Percentiles rank a stretch among this genome's conserved stretches.
These are phyloP conservation scores for Conoideocrella luteorostrata DNA, from an alignment of 2,329 filamentous ascomycete species.

Conservation along the genomic window DNA sequence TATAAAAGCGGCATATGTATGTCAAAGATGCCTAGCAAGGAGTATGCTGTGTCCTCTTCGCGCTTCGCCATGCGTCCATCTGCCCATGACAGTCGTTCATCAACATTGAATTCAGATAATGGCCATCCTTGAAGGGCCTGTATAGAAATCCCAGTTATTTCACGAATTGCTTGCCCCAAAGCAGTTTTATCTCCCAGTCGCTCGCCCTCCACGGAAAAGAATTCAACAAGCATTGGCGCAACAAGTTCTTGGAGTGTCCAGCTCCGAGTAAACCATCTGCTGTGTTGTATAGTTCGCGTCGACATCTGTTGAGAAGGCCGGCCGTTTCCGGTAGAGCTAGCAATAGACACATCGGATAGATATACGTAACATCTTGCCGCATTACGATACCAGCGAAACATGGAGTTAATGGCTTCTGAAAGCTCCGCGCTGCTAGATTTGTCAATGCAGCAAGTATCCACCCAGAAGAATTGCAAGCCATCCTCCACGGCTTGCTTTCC, in stretches of 20 bases:
- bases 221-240: slow-evolving; percentile 16
- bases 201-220: slow-evolving; percentile 15
- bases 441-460: too few relatives aligned
- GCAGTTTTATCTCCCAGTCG: slow-evolving; percentile 16
- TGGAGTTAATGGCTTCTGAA: too few relatives aligned
- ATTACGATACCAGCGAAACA: too few relatives aligned
- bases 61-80: slow-evolving; percentile 8
- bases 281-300: too few relatives aligned
- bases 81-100: slow-evolving; percentile 16
- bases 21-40: slow-evolving; percentile 13
- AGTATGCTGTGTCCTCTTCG: slow-evolving; percentile 13
- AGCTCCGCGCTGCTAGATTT: too few relatives aligned
- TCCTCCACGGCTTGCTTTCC: slow-evolving; percentile 8
- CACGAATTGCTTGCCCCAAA: slow-evolving; percentile 14
- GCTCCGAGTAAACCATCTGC: slow-evolving; percentile 11
- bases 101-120: slow-evolving; percentile 8
- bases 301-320: too few relatives aligned
- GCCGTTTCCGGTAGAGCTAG: too few relatives aligned
- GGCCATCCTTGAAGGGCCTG: slow-evolving; percentile 10
- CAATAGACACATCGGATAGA: slow-evolving; percentile 12
- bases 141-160: slow-evolving; percentile 16
- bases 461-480: too few relatives aligned
- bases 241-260: slow-evolving; percentile 15
- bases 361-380: slow-evolving; percentile 14
- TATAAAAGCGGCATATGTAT: slow-evolving; percentile 14